Conservation (phyloP, 2,329 filamentous ascomycete genomes). For the Neonectria sp. region DNA sequence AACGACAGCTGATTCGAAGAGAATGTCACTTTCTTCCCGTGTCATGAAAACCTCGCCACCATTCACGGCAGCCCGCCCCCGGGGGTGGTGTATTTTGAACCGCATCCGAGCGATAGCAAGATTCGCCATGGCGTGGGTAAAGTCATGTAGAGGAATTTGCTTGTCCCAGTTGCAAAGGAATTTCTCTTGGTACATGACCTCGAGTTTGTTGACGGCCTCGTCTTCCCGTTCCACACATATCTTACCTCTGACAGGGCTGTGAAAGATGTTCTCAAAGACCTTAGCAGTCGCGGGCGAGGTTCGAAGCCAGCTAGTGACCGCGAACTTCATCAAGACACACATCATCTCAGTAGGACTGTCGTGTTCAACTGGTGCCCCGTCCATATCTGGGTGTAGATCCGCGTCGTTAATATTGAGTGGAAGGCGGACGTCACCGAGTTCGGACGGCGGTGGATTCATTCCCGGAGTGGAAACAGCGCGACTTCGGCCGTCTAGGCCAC, state of each 20-base stretch:
- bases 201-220: constrained; percentile 47
- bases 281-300: constrained; percentile 40
- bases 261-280: constrained; percentile 36
- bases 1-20: constrained; percentile 44
- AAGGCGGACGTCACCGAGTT: constrained; percentile 48
- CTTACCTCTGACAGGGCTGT: constrained; percentile 19
- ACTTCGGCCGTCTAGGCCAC: constrained; percentile 37
- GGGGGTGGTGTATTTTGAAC: constrained; percentile 50
- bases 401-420: constrained; percentile 71
- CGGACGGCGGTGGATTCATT: constrained; percentile 12
- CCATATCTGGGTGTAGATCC: constrained; percentile 67
- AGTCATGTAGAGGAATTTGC: constrained; percentile 48
- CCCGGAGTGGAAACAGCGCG: constrained; percentile 22
- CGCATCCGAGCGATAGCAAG: constrained; percentile 48
- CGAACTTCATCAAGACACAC: constrained; percentile 51
- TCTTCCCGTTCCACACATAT: constrained; percentile 34
- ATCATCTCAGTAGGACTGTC: constrained; percentile 71
- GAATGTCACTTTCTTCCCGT: constrained; percentile 39
- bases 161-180: constrained; percentile 43
- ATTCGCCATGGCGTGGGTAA: constrained; percentile 41
- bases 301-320: constrained; percentile 47
- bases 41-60: constrained; percentile 33
- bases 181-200: constrained; percentile 43
- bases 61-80: constrained; percentile 18
- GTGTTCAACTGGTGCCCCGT: constrained; percentile 60